Evolutionary conservation across 345 rosid species (phyloP).

Genomic region (Sonneratia alba): DNA sequence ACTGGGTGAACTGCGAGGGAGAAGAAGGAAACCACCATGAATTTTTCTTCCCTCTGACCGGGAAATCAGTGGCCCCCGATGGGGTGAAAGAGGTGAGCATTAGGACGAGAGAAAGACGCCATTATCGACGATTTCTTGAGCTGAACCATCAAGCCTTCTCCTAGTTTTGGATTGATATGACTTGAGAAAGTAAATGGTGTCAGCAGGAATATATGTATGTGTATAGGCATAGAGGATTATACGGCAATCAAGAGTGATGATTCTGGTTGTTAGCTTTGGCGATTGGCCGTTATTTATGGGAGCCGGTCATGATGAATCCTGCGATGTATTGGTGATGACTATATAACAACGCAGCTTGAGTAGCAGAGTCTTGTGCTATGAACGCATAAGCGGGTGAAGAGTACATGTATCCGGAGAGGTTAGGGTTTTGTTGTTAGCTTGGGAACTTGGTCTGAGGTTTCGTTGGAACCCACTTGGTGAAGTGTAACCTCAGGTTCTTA

Average conservation of each 20-base stretch:
- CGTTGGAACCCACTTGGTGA: background rate
- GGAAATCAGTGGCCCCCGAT: conserved; percentile 32
- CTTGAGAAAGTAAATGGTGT: too few relatives aligned
- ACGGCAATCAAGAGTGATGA: too few relatives aligned
- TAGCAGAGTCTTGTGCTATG: too few relatives aligned
- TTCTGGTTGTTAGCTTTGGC: background rate
- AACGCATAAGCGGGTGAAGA: too few relatives aligned
- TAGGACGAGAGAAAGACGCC: background rate
- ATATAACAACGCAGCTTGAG: too few relatives aligned
- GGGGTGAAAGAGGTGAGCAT: background rate
- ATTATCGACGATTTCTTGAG: background rate
- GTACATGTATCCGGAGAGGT: background rate
- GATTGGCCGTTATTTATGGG: too few relatives aligned
- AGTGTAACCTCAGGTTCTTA: background rate
- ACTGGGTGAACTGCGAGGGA: conserved; percentile 23
- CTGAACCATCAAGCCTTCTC: background rate
- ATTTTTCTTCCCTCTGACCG: conserved; percentile 41
- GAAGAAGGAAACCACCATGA: conserved; percentile 53
- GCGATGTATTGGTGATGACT: too few relatives aligned
- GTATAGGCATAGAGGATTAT: too few relatives aligned
- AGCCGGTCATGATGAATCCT: too few relatives aligned
- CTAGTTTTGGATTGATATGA: background rate
- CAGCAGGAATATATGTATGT: too few relatives aligned
- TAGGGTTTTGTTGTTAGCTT: background rate
- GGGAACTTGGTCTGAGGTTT: background rate